These are phyloP conservation scores for Cutaneotrichosporon sp. DNA, from an alignment of 1,284 basidiomycete species.

Conservation along the genomic window DNA sequence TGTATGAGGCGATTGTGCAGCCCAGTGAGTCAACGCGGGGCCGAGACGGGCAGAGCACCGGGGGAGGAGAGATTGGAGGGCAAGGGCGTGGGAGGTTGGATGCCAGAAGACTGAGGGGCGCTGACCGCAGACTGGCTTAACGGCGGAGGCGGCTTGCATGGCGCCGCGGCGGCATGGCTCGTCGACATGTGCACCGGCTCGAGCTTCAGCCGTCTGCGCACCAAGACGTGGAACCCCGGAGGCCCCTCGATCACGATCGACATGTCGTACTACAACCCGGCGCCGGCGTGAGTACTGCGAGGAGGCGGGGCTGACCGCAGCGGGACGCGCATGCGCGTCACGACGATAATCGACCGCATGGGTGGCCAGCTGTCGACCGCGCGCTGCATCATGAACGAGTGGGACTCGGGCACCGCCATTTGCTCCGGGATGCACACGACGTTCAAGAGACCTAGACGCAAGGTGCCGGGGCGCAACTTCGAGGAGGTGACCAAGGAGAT, in stretches of 20 bases:
- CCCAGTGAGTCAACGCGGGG: background rate
- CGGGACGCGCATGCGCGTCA: conserved; percentile 6
- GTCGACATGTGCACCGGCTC: conserved; percentile 37
- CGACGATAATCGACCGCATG: conserved; percentile 14
- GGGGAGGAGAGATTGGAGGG: too few relatives aligned
- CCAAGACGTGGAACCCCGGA: conserved; percentile 32
- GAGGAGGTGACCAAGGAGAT: too few relatives aligned
- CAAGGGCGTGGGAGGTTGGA: too few relatives aligned
- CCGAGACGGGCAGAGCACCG: too few relatives aligned
- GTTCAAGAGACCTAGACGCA: background rate
- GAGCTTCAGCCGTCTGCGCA: conserved; percentile 18
- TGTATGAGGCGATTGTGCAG: conserved; percentile 19
- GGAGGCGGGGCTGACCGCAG: background rate
- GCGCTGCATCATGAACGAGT: conserved; percentile 11
- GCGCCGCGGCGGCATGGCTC: conserved; percentile 40
- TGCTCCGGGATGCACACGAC: conserved; percentile 17
- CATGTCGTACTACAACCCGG: conserved; percentile 35
- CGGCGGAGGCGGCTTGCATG: conserved; percentile 34
- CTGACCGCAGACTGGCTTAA: conserved; percentile 37
- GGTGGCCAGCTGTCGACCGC: conserved; percentile 12
- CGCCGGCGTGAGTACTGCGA: conserved; percentile 13
- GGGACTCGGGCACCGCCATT: conserved; percentile 8
- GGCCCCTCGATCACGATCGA: conserved; percentile 38
- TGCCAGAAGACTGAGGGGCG: too few relatives aligned
- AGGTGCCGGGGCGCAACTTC: background rate